Conservation (phyloP, 78 protist genomes). For the Isochrysis galbana region DNA sequence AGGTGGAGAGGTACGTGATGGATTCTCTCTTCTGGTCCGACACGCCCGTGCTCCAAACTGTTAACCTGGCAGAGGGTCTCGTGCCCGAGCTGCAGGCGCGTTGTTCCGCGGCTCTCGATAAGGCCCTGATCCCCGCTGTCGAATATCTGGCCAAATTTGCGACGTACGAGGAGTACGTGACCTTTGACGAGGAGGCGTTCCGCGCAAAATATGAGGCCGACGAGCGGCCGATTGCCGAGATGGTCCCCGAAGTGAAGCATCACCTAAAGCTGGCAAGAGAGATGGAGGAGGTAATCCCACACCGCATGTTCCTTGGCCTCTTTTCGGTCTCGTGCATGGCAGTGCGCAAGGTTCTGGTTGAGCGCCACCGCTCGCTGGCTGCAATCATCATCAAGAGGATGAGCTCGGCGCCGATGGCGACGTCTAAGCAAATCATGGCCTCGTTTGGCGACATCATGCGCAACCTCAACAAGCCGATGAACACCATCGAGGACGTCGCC, state of each 20-base stretch:
- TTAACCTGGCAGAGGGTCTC: not conserved
- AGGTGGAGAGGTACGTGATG: conserved; percentile 72
- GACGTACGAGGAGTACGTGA: not conserved
- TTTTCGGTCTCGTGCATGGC: conserved; percentile 47
- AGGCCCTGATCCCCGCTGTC: not conserved
- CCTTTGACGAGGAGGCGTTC: not conserved
- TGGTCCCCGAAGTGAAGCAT: not conserved
- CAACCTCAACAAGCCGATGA: not conserved
- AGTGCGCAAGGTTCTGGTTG: conserved; percentile 6
- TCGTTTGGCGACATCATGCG: not conserved
- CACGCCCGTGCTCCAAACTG: conserved; percentile 36
- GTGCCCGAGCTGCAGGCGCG: not conserved
- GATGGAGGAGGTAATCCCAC: conserved; percentile 31
- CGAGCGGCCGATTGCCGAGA: not conserved
- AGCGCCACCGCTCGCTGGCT: conserved; percentile 13
- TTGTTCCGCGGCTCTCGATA: not conserved
- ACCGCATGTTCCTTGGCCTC: conserved; percentile 44
- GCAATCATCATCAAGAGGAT: conserved; percentile 26
- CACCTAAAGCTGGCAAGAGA: not conserved
- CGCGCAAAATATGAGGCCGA: not conserved
- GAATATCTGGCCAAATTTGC: not conserved
- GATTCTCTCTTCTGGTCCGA: conserved; percentile 62
- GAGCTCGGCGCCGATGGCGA: not conserved
- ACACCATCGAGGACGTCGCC: conserved; percentile 53
- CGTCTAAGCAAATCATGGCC: not conserved